Percentiles rank a stretch among this genome's conserved stretches.
These are phyloP conservation scores for Fusarium gaditjirri DNA, from an alignment of 2,329 filamentous ascomycete genomes.

Conservation along the genomic window DNA sequence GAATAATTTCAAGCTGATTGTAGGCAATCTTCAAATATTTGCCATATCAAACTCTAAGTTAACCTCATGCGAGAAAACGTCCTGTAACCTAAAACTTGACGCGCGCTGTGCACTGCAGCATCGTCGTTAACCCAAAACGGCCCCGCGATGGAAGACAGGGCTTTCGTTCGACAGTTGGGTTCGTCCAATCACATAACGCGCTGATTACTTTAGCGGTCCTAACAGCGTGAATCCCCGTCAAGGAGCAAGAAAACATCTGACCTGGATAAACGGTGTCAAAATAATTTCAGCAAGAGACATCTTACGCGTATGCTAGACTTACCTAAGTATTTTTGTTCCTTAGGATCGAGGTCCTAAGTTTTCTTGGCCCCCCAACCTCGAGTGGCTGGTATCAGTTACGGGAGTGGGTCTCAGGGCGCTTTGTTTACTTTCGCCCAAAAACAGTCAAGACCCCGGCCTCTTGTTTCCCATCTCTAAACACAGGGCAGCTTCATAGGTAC, in stretches of 20 bases:
- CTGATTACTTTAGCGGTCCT: constrained; percentile 4
- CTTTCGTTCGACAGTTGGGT: not conserved
- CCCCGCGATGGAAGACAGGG: constrained; percentile 14
- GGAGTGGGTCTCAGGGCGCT: constrained; percentile 30
- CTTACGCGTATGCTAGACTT: too few species aligned
- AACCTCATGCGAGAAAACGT: constrained; percentile 3
- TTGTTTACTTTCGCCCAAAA: constrained; percentile 53
- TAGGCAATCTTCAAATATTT: not conserved
- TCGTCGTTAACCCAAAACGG: constrained; percentile 9
- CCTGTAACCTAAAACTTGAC: constrained; percentile 1
- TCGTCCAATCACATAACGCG: constrained; percentile 2
- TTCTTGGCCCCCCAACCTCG: constrained; percentile 1
- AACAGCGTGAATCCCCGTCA: not conserved
- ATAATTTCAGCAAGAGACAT: too few species aligned
- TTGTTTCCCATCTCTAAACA: constrained; percentile 37
- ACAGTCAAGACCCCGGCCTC: constrained; percentile 38
- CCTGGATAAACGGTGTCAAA: too few species aligned
- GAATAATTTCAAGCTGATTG: not conserved
- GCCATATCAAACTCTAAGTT: constrained; percentile 1
- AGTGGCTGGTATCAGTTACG: constrained; percentile 15
- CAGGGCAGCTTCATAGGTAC: constrained; percentile 10
- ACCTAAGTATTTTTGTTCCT: too few species aligned
- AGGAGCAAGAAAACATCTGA: too few species aligned
- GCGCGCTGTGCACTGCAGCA: constrained; percentile 18
- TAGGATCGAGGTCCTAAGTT: too few species aligned